phyloP scores from a whole-genome alignment of 805 yeast genomes.

The Saccharomycopsis microspora region DNA sequence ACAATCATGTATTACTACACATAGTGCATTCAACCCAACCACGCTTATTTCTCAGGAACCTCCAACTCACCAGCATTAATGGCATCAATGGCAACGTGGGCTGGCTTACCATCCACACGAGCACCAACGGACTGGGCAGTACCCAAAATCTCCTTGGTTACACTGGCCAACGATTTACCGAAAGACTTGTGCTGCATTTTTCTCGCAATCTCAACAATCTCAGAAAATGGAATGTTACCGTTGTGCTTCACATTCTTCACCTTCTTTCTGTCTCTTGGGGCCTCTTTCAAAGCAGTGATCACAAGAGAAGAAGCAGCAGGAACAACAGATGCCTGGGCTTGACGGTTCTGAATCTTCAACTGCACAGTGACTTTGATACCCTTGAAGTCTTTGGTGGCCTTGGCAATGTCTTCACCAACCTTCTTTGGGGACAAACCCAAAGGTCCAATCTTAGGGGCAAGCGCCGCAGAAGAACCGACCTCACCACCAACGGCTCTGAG shows the following conservation, averaged over 20 bases:
- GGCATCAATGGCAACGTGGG: constrained; percentile 97
- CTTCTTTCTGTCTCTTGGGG: constrained; percentile 99
- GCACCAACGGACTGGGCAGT: constrained; percentile 99
- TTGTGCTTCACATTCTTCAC: constrained; percentile 99
- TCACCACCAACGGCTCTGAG: constrained; percentile 99
- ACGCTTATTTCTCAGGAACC: constrained; percentile 63
- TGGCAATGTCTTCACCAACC: constrained; percentile 99
- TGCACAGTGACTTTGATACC: constrained; percentile 99
- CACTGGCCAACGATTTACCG: constrained; percentile 95
- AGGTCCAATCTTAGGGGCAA: constrained; percentile 99
- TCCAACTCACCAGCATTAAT: constrained; percentile 98
- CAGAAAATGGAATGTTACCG: constrained; percentile 97
- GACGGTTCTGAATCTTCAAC: constrained; percentile 99
- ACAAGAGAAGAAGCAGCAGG: constrained; percentile 99
- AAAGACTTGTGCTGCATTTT: constrained; percentile 95
- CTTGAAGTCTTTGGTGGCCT: constrained; percentile 98
- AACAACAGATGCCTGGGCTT: constrained; percentile 96
- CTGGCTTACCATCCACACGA: constrained; percentile 98
- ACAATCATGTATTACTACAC: no score
- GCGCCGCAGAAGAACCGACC: constrained; percentile 98
- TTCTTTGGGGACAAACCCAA: constrained; percentile 99
- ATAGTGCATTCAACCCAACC: no score
- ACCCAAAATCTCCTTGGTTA: constrained; percentile 97
- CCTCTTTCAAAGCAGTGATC: constrained; percentile 98
- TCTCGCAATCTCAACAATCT: constrained; percentile 94